Base-by-base conservation (phyloP, 129 eudicot genomes). In the Oenanthe sinensis region DNA sequence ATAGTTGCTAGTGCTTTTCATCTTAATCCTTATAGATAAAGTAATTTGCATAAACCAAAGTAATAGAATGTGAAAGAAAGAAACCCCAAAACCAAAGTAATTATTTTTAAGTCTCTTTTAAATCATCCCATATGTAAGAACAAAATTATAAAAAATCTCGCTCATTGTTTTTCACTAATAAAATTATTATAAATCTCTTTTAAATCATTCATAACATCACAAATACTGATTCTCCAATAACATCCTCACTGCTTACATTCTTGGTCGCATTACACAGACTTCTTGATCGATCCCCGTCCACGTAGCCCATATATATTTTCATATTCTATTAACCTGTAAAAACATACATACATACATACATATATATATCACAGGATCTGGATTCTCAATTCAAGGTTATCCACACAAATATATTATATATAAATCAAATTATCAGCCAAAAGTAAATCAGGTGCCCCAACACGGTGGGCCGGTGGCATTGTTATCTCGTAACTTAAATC, bases 61-160 rank as follows among this genome's bases (percentile, higher is more conserved):
- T 71, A 62, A 62, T 72, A 73, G 68, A 84, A n/a, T n/a, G n/a
- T n/a, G n/a, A n/a, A n/a, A n/a, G n/a, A n/a, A n/a, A n/a, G n/a
- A n/a, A n/a, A n/a, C n/a, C n/a, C n/a, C n/a, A n/a, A 48, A 13
- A 48, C 67, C 86, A 79, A 80, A 85, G 43, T 71, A 62, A 62
- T 72, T 65, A 84, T 33, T 33, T 33, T 33, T 33, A 33, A 33
- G 36, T 33, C 36, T 33, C 36, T 33, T 33, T 33, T 33, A 33
- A 33, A 33, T 33, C 36, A 33, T 33, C 36, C 36, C 36, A 33
- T 33, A 33, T 33, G 36, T 33, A 33, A 33, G 36, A 33, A 33
- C 1, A 33, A 33, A 33, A 33, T 33, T 33, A 33, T 33, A 33
- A 33, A 33, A 33, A 33, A 0, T 0, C 0, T 5, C 42, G 5